These are phyloP conservation scores for Setomelanomma holmii DNA, from an alignment of 2,329 filamentous ascomycete species.

Conservation along the genomic window DNA sequence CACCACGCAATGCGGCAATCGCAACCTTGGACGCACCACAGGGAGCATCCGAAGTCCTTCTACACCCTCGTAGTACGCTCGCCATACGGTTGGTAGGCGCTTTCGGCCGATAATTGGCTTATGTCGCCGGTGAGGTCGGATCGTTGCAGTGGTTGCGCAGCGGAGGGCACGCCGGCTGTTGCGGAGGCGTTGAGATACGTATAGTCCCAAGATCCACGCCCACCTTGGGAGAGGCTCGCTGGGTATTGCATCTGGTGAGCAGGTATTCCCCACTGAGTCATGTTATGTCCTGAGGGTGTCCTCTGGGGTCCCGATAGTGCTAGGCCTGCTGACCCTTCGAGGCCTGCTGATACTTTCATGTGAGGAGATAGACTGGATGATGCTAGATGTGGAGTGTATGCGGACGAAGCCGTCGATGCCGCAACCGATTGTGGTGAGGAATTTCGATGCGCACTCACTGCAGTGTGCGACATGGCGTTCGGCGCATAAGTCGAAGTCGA, in stretches of 20 bases:
- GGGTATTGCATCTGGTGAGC: conserved; percentile 45
- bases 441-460: conserved; percentile 56
- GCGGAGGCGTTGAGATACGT: conserved; percentile 40
- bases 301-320: conserved; percentile 43
- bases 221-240: conserved; percentile 35
- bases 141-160: conserved; percentile 41
- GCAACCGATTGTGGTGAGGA: conserved; percentile 58
- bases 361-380: conserved; percentile 56
- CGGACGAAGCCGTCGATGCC: conserved; percentile 53
- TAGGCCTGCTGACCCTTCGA: conserved; percentile 48
- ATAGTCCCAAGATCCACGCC: conserved; percentile 48
- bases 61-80: conserved; percentile 49
- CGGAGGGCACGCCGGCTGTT: conserved; percentile 32
- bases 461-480: conserved; percentile 56
- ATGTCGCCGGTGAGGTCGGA: conserved; percentile 39
- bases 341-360: conserved; percentile 49
- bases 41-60: conserved; percentile 11
- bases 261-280: conserved; percentile 45
- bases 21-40: conserved; percentile 18
- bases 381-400: conserved; percentile 53
- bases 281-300: conserved; percentile 40
- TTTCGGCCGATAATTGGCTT: conserved; percentile 38
- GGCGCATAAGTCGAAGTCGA: conserved; percentile 44
- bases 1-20: conserved; percentile 26
- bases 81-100: conserved; percentile 45